Evolutionary conservation across 2,329 filamentous ascomycete genomes (phyloP), one percentile per base, ranked within the genome.

Genomic region (Intubia oerlemansii): DNA sequence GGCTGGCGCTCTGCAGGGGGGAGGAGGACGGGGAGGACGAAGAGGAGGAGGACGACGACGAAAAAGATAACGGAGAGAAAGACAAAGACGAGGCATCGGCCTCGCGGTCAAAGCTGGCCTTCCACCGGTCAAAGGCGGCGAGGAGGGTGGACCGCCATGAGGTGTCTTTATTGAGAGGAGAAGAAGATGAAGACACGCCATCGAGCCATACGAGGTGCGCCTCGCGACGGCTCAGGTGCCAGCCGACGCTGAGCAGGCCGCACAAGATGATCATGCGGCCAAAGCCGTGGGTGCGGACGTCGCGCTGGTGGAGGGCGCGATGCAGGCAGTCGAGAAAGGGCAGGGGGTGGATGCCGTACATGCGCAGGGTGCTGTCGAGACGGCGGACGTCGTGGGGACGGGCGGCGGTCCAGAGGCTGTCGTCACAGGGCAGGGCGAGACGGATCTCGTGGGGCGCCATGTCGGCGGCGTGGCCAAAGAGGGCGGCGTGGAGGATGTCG

Each of bases 401-500:
- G 2, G 70, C 71, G 2, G 82, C 82, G 10, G 73, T 74, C 82
- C 84, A 93, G 3, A 90, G 52, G 2, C 71, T 66, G 47, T 92
- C 81, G 41, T 91, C 81, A 44, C 82, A 92, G 1, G 82, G 82
- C 5, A 93, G 54, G 0, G 79, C 78, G 5, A 92, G 57, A 5
- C 79, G 70, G 51, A 93, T 77, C 48, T 92, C 82, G 42, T 91
- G 79, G 1, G 81, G 78, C 1, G 81, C 77, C 80, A 92, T 90
- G 35, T 84, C 79, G 0, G 80, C 80, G 1, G 74, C 71, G 45
- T 92, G 82, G 1, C 82, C 82, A 42, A 92, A 92, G 70, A 92
- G 88, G 14, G 78, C 82, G 1, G 81, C 81, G 45, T 93, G 82
- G 1, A 79, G 74, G 6, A 80, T 77, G 43, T 93, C 82, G 43